Evolutionary conservation across 1,139 yeast genomes (phyloP).

Genomic region (Taphrina sp.): DNA sequence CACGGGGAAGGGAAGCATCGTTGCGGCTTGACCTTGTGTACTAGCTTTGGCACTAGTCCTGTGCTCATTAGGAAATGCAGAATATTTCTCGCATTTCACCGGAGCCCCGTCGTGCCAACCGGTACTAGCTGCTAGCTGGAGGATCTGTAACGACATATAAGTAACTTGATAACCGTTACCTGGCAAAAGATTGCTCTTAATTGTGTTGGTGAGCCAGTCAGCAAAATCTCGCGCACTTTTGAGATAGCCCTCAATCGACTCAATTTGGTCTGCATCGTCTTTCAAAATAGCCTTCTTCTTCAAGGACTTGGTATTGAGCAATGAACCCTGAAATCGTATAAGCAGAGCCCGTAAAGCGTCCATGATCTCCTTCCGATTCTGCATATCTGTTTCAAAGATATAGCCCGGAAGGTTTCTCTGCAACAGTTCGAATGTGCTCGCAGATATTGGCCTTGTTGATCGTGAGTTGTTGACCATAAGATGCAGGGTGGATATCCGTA

Average conservation of each 20-base stretch:
- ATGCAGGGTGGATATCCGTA: constrained; percentile 24
- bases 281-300: constrained; percentile 5
- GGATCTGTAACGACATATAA: constrained; percentile 22
- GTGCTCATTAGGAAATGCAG: constrained; percentile 3
- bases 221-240: constrained; percentile 14
- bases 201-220: constrained; percentile 13
- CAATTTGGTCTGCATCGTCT: not conserved
- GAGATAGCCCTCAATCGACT: not conserved
- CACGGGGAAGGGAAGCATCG: constrained; percentile 51
- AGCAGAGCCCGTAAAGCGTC: constrained; percentile 25
- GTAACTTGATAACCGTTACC: constrained; percentile 28
- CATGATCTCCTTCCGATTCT: constrained; percentile 16
- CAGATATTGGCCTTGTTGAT: constrained; percentile 8
- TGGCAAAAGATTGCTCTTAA: constrained; percentile 30
- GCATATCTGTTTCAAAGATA: constrained; percentile 31
- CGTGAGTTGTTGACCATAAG: constrained; percentile 20
- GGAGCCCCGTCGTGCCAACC: constrained; percentile 28
- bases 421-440: constrained; percentile 2
- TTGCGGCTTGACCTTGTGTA: constrained; percentile 32
- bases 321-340: constrained; percentile 23
- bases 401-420: constrained; percentile 10
- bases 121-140: constrained; percentile 19
- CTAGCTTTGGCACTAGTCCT: not conserved
- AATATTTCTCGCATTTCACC: constrained; percentile 7
- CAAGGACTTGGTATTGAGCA: constrained; percentile 1